A percentile compares a stretch with the other conserved stretches of the same genome.
Evolutionary conservation across 2,329 filamentous ascomycete species (phyloP).

Genomic region (Alternaria postmessia): DNA sequence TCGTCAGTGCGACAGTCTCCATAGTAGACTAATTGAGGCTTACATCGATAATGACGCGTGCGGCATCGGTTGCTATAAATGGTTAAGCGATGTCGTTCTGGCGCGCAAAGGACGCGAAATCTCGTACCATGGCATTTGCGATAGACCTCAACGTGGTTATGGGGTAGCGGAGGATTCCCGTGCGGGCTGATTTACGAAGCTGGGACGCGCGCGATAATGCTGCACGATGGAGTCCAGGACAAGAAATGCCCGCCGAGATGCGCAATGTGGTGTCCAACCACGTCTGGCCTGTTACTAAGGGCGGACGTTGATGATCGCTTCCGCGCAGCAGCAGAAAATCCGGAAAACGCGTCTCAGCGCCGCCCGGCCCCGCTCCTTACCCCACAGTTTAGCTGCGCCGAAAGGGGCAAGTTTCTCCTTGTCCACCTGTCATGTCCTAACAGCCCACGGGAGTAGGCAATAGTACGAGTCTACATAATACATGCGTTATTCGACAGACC

Average conservation of each 20-base stretch:
- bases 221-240: constrained; percentile 5
- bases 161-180: constrained; percentile 6
- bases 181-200: constrained; percentile 24
- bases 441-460: not conserved
- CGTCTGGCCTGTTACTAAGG: constrained; percentile 28
- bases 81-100: constrained; percentile 21
- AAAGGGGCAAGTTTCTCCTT: constrained; percentile 23
- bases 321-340: constrained; percentile 13
- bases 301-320: constrained; percentile 2
- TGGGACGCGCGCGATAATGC: constrained; percentile 16
- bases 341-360: constrained; percentile 13
- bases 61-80: constrained; percentile 47
- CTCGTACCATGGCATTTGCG: constrained; percentile 47
- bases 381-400: constrained; percentile 24
- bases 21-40: not conserved
- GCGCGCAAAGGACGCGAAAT: not conserved
- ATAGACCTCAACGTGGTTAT: constrained; percentile 3
- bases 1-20: constrained; percentile 21
- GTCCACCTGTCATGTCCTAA: constrained; percentile 9
- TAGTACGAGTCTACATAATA: not conserved
- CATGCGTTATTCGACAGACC: not conserved
- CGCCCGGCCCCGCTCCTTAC: constrained; percentile 21
- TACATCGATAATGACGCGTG: constrained; percentile 50
- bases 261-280: constrained; percentile 22
- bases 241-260: constrained; percentile 26